Conservation (phyloP, 371 early-diverging fungal genomes). For the Entomophthora muscae region DNA sequence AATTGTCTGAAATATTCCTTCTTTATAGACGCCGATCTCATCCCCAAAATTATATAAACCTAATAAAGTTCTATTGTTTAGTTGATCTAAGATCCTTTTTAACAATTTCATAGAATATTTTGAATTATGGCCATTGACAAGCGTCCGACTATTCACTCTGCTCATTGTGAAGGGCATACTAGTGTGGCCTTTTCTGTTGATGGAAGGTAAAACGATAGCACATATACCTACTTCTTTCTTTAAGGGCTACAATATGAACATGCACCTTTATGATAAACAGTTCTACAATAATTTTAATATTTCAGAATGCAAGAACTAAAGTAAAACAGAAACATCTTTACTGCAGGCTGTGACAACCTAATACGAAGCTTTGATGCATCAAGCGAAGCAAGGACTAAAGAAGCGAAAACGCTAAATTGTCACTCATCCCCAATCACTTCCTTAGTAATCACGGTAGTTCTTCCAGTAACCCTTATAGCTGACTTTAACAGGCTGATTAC, state of each 20-base stretch:
- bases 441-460: background rate
- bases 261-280: too few species aligned
- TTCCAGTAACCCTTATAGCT: background rate
- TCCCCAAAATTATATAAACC: too few species aligned
- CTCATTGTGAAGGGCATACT: background rate
- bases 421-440: background rate
- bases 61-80: too few species aligned
- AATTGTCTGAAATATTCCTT: too few species aligned
- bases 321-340: background rate
- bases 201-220: conserved; percentile 1
- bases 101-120: too few species aligned
- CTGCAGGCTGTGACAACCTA: background rate
- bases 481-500: background rate
- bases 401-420: background rate
- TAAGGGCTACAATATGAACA: too few species aligned
- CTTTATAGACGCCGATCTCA: too few species aligned
- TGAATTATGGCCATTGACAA: too few species aligned
- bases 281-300: too few species aligned
- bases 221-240: too few species aligned
- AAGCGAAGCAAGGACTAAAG: background rate
- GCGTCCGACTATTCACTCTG: background rate
- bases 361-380: background rate
- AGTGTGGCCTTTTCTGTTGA: background rate
- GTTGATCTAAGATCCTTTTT: too few species aligned
- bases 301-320: too few species aligned